Evolutionary conservation across 1,139 yeast species (phyloP).

Genomic region (Pichia cactophila): DNA sequence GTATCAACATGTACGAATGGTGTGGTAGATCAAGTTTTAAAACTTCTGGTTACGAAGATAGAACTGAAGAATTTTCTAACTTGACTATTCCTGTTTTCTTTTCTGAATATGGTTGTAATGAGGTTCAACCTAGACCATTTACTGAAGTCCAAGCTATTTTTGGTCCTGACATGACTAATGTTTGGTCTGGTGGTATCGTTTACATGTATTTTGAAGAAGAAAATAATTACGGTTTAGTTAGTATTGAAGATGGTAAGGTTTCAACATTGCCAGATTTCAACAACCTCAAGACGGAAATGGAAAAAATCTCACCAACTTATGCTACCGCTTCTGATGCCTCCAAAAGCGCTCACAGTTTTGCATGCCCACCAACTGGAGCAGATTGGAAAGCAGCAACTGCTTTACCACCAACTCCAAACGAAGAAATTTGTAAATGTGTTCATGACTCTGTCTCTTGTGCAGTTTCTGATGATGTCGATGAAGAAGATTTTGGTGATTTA

Average conservation of each 20-base stretch:
- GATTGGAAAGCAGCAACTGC: conserved; percentile 57
- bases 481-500: conserved; percentile 47
- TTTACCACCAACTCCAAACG: conserved; percentile 72
- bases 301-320: conserved; percentile 50
- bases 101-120: conserved; percentile 79
- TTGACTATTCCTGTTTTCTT: conserved; percentile 66
- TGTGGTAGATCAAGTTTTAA: conserved; percentile 67
- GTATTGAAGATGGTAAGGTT: conserved; percentile 37
- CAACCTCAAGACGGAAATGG: conserved; percentile 45
- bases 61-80: conserved; percentile 65
- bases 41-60: conserved; percentile 61
- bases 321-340: conserved; percentile 43
- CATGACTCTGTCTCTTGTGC: conserved; percentile 45
- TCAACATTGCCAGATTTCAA: conserved; percentile 54
- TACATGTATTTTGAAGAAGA: conserved; percentile 75
- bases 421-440: conserved; percentile 56
- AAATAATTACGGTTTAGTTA: conserved; percentile 65
- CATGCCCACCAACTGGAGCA: conserved; percentile 46
- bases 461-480: conserved; percentile 41
- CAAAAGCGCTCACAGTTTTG: conserved; percentile 32
- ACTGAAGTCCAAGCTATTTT: conserved; percentile 62
- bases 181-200: conserved; percentile 86
- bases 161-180: conserved; percentile 59
- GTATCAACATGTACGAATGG: conserved; percentile 95
- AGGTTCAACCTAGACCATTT: conserved; percentile 53